Evolutionary conservation across 768 basidiomycete species (phyloP).

Genomic region (Pisolithus microcarpus): DNA sequence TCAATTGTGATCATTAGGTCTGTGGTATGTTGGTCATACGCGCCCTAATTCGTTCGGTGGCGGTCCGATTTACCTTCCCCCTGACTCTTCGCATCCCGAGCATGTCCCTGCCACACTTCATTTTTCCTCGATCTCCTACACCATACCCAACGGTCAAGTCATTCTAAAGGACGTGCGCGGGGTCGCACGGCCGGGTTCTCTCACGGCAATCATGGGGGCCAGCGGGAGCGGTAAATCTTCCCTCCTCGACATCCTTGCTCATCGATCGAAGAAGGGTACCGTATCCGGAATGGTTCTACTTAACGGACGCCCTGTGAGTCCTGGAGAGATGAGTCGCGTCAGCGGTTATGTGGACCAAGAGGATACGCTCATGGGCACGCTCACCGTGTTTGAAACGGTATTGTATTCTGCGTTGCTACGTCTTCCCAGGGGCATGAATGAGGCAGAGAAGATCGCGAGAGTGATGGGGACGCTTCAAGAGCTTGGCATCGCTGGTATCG

Average conservation of each 20-base stretch:
- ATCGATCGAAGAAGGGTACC: conserved; percentile 76
- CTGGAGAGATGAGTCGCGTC: conserved; percentile 74
- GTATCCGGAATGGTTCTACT: conserved; percentile 72
- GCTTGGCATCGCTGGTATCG: conserved; percentile 86
- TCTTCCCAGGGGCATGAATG: conserved; percentile 90
- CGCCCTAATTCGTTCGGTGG: conserved; percentile 35
- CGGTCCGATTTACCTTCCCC: conserved; percentile 79
- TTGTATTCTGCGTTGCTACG: conserved; percentile 87
- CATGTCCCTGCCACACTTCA: conserved; percentile 94
- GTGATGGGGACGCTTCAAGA: conserved; percentile 96
- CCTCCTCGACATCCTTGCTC: conserved; percentile 90
- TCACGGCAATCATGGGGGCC: conserved; percentile 95
- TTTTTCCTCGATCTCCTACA: conserved; percentile 80
- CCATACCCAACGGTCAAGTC: conserved; percentile 47
- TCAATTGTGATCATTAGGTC: conserved; percentile 33
- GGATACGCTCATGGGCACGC: conserved; percentile 92
- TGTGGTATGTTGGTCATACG: conserved; percentile 89
- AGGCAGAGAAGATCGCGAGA: conserved; percentile 90
- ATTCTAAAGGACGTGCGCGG: conserved; percentile 83
- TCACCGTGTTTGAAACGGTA: conserved; percentile 98
- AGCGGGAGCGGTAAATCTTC: conserved; percentile 97
- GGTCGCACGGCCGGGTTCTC: conserved; percentile 77
- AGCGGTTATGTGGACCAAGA: conserved; percentile 98
- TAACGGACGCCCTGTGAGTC: conserved; percentile 73
- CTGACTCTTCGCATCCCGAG: conserved; percentile 62